A percentile compares a stretch with the other conserved stretches of the same genome.
phyloP scores from a whole-genome alignment of 1,284 basidiomycete species.

The Porphyrellus sp. region DNA sequence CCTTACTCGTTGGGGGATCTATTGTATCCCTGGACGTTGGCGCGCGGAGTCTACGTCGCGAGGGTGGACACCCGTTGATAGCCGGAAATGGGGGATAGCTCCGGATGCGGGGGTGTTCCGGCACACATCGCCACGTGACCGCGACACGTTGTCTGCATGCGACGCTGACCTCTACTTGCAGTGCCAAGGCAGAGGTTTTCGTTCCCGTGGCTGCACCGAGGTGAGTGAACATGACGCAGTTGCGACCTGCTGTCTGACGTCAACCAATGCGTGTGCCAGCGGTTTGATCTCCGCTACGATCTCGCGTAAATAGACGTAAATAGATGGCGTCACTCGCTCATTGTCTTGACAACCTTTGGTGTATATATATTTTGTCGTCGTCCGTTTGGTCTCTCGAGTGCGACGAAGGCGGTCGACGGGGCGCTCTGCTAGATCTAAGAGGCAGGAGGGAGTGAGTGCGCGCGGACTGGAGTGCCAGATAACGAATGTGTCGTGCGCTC shows the following conservation, averaged over 20 bases:
- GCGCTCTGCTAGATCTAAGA: neutral
- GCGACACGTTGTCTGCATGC: constrained; percentile 15
- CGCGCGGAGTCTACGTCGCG: neutral
- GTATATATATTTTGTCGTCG: neutral
- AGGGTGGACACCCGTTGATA: constrained; percentile 8
- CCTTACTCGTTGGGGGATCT: neutral
- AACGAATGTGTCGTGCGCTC: neutral
- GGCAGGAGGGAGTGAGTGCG: neutral
- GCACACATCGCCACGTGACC: constrained; percentile 9
- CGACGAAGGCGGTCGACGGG: neutral
- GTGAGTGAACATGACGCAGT: constrained; percentile 40
- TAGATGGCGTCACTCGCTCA: constrained; percentile 30
- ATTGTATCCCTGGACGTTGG: neutral
- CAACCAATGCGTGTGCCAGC: constrained; percentile 32
- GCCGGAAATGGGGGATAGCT: constrained; percentile 13
- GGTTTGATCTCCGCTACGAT: constrained; percentile 50
- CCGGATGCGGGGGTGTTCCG: constrained; percentile 8
- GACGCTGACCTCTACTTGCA: constrained; percentile 35
- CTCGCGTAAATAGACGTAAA: constrained; percentile 36
- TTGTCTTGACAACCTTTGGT: constrained; percentile 34
- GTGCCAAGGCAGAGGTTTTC: constrained; percentile 78
- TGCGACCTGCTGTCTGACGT: constrained; percentile 25
- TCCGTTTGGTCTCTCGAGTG: neutral
- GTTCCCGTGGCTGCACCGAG: constrained; percentile 77
- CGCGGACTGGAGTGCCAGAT: neutral